Percentiles rank a stretch among this genome's conserved stretches.
Conservation (phyloP, 352 stramenopile genomes). For the Salisapilia sapeloensis region DNA sequence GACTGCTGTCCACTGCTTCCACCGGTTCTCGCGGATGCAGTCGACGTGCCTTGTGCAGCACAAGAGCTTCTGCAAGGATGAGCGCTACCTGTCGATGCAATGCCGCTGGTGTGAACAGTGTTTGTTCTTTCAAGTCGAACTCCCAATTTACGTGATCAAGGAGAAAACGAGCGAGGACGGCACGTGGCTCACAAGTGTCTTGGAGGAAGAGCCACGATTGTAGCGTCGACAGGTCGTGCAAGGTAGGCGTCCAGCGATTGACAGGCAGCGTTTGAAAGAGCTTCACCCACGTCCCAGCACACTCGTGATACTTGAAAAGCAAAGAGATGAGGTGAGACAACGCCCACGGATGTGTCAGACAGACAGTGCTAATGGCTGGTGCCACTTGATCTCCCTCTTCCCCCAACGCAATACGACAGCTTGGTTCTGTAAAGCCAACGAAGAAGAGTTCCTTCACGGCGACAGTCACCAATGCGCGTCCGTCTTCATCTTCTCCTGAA, state of each 20-base stretch:
- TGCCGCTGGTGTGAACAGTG: slow-evolving; percentile 43
- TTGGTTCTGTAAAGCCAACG: slow-evolving; percentile 26
- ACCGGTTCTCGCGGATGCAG: slow-evolving; percentile 14
- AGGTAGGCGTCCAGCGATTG: slow-evolving; percentile 61
- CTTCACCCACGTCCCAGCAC: slow-evolving; percentile 57
- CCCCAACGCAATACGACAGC: slow-evolving; percentile 22
- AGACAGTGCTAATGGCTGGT: slow-evolving; percentile 37
- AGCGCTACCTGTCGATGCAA: slow-evolving; percentile 66
- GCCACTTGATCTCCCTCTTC: slow-evolving; percentile 29
- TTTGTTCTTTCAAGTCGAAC: slow-evolving; percentile 38
- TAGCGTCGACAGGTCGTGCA: slow-evolving; percentile 40
- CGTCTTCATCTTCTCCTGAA: slow-evolving; percentile 7
- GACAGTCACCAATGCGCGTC: slow-evolving; percentile 26
- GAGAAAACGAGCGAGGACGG: slow-evolving; percentile 49
- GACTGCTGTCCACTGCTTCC: slow-evolving; percentile 29
- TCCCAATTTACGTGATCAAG: slow-evolving; percentile 79
- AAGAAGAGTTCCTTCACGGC: slow-evolving; percentile 56
- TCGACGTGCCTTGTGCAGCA: slow-evolving; percentile 42
- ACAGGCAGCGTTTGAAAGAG: slow-evolving; percentile 78
- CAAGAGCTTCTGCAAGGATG: slow-evolving; percentile 56
- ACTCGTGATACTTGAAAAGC: slow-evolving; percentile 58
- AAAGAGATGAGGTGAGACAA: slow-evolving; percentile 20
- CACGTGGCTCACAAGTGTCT: slow-evolving; percentile 36
- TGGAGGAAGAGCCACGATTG: slow-evolving; percentile 75
- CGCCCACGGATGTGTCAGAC: slow-evolving; percentile 29